phyloP scores from a whole-genome alignment of 83 land plant species.

The Picea engelmannii region DNA sequence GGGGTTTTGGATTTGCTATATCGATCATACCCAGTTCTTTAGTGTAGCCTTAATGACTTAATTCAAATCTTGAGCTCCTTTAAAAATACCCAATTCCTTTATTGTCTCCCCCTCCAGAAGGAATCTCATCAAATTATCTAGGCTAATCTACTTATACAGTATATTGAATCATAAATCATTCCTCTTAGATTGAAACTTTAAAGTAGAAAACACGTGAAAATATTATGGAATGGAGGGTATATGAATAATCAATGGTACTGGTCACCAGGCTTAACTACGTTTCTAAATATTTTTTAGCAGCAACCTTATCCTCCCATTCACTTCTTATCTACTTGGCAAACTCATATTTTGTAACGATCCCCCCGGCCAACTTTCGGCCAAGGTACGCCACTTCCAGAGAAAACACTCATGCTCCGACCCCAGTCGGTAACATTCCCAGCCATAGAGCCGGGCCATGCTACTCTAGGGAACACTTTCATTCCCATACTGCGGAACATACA shows the following conservation, averaged over 20 bases:
- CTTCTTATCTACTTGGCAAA: slow-evolving; percentile 40
- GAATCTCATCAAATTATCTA: slow-evolving; percentile 67
- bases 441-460: too few species aligned
- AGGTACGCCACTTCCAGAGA: too few species aligned
- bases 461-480: too few species aligned
- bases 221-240: neutral
- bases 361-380: too few species aligned
- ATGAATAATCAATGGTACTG: slow-evolving; percentile 31
- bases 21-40: too few species aligned
- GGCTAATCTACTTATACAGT: slow-evolving; percentile 40
- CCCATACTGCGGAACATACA: too few species aligned
- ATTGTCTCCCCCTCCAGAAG: slow-evolving; percentile 54
- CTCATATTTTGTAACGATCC: slow-evolving; percentile 14
- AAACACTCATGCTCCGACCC: too few species aligned
- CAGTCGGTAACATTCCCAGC: too few species aligned
- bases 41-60: too few species aligned
- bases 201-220: neutral
- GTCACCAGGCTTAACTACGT: slow-evolving; percentile 54
- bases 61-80: slow-evolving; percentile 43
- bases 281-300: slow-evolving; percentile 64
- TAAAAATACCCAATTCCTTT: slow-evolving; percentile 56
- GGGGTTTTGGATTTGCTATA: too few species aligned
- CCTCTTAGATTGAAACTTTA: neutral
- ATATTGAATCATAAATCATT: neutral
- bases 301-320: slow-evolving; percentile 62